These are phyloP conservation scores for Trametes villosa DNA, from an alignment of 768 basidiomycete genomes.

Conservation along the genomic window DNA sequence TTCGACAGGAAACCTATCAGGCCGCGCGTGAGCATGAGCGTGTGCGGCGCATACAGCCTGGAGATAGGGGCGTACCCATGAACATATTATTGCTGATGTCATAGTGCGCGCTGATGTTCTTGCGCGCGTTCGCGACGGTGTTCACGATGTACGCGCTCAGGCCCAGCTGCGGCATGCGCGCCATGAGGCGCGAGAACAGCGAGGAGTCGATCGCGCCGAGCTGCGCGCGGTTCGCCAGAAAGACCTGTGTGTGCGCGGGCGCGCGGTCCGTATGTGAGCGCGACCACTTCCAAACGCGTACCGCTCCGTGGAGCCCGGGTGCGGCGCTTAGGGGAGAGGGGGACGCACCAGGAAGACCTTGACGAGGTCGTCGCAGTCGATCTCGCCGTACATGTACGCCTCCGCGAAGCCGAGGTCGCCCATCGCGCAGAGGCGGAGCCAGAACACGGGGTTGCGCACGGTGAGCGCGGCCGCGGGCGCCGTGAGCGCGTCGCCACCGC, in stretches of 20 bases:
- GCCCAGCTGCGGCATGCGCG: constrained; percentile 52
- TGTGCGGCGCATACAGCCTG: too few relatives aligned
- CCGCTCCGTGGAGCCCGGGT: background rate
- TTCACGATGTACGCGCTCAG: constrained; percentile 67
- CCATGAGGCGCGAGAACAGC: constrained; percentile 52
- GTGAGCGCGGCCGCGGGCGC: constrained; percentile 19
- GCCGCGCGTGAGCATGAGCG: background rate
- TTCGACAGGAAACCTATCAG: constrained; percentile 54
- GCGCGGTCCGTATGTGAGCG: background rate
- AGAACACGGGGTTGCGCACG: constrained; percentile 49
- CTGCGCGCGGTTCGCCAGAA: constrained; percentile 57
- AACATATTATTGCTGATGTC: constrained; percentile 83
- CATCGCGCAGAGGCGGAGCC: constrained; percentile 61
- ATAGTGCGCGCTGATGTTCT: constrained; percentile 78
- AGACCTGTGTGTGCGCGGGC: constrained; percentile 48
- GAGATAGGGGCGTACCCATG: constrained; percentile 42
- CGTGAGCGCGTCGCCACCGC: constrained; percentile 11
- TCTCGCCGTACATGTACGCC: constrained; percentile 80
- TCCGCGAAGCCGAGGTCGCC: constrained; percentile 77
- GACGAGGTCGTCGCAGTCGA: constrained; percentile 68
- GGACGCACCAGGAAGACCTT: constrained; percentile 60
- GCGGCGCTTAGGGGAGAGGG: background rate
- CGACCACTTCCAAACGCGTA: background rate
- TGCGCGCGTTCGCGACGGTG: constrained; percentile 64
- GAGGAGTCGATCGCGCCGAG: constrained; percentile 54